These are phyloP conservation scores for Epichloe bromicola DNA, from an alignment of 2,329 filamentous ascomycete species.

Conservation along the genomic window DNA sequence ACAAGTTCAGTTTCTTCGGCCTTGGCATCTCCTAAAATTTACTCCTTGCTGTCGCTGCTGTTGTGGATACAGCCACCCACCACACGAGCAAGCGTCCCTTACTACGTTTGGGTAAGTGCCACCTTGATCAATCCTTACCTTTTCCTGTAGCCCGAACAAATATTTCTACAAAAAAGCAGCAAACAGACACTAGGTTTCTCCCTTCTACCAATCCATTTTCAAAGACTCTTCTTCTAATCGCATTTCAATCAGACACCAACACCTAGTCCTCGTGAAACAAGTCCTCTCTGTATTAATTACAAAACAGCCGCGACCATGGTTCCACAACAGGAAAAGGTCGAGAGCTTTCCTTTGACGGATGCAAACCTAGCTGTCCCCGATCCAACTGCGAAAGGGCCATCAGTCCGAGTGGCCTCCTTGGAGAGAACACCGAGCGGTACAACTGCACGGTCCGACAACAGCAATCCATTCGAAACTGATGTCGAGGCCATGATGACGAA, in stretches of 20 bases:
- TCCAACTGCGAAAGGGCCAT: constrained; percentile 7
- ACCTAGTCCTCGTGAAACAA: neutral
- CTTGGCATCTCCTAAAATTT: no score
- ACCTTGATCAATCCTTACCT: neutral
- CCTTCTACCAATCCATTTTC: neutral
- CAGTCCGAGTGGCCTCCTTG: neutral
- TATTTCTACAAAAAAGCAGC: neutral
- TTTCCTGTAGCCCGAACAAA: neutral
- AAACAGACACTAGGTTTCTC: neutral
- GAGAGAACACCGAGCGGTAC: constrained; percentile 23
- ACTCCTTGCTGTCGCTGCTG: neutral
- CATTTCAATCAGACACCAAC: neutral
- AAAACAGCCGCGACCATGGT: constrained; percentile 6
- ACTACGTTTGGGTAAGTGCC: neutral
- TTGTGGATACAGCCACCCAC: neutral
- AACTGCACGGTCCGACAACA: constrained; percentile 29
- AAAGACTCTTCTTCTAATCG: neutral
- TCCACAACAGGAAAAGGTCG: constrained; percentile 15
- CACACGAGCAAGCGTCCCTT: neutral
- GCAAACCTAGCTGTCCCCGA: constrained; percentile 15
- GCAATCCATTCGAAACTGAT: constrained; percentile 45
- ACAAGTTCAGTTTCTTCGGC: no score
- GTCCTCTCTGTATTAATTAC: neutral
- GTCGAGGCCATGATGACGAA: constrained; percentile 38
- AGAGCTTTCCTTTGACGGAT: constrained; percentile 9